Evolutionary conservation across 2,329 filamentous ascomycete genomes (phyloP).

Genomic region (Exophiala oligosperma): DNA sequence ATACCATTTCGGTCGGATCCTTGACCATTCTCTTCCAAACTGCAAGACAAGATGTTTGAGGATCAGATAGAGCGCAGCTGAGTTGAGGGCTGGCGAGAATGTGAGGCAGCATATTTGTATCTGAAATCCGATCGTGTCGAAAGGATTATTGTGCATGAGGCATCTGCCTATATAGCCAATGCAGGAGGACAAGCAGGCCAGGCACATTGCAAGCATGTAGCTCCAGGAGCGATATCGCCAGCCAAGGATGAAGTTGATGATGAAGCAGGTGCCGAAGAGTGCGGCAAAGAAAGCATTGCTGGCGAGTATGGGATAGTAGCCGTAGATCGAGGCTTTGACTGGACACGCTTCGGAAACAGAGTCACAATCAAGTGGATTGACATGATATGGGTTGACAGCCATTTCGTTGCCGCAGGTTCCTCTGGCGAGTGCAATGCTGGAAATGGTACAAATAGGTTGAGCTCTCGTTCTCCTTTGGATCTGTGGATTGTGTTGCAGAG

Average conservation of each 20-base stretch:
- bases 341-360: slow-evolving; percentile 41
- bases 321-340: slow-evolving; percentile 50
- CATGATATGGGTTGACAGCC: slow-evolving; percentile 13
- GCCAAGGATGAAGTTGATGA: slow-evolving; percentile 51
- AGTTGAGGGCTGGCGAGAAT: slow-evolving; percentile 56
- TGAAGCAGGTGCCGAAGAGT: slow-evolving; percentile 50
- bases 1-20: slow-evolving; percentile 50
- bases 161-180: slow-evolving; percentile 59
- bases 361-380: slow-evolving; percentile 18
- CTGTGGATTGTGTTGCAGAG: neutral
- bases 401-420: neutral
- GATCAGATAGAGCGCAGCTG: slow-evolving; percentile 56
- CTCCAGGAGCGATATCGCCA: slow-evolving; percentile 56
- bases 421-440: too few relatives aligned
- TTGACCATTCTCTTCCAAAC: slow-evolving; percentile 52
- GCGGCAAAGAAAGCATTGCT: slow-evolving; percentile 54
- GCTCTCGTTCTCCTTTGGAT: neutral
- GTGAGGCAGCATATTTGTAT: slow-evolving; percentile 56
- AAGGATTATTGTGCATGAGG: slow-evolving; percentile 54
- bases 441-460: too few relatives aligned
- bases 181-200: slow-evolving; percentile 47
- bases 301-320: slow-evolving; percentile 52
- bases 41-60: slow-evolving; percentile 57
- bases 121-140: slow-evolving; percentile 46
- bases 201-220: slow-evolving; percentile 47